These are phyloP conservation scores for Acacia confusa DNA, from an alignment of 306 rosid species.

Conservation along the genomic window DNA sequence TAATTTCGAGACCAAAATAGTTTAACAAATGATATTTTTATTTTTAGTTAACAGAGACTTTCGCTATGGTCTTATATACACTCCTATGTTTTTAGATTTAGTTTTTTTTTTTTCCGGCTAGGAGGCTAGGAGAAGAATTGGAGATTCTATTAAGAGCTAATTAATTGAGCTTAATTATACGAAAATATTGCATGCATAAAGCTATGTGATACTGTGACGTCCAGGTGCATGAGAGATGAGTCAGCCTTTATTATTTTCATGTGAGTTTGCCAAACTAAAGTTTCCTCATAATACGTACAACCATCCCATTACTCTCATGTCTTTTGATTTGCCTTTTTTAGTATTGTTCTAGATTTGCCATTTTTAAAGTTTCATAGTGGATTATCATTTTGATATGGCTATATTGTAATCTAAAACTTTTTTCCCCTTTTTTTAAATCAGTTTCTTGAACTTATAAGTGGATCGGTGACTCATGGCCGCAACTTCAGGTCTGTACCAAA, in stretches of 20 bases:
- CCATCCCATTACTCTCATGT: background rate
- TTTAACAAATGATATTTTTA: background rate
- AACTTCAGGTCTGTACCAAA: slow-evolving; percentile 23
- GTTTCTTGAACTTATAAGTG: slow-evolving; percentile 32
- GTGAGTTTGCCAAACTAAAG: background rate
- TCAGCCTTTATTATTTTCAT: slow-evolving; percentile 17
- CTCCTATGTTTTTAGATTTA: too few relatives aligned
- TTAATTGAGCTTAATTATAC: background rate
- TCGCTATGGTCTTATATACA: background rate
- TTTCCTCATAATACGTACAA: background rate
- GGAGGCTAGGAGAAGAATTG: background rate
- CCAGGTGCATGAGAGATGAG: slow-evolving; percentile 1
- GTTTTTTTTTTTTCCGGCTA: background rate
- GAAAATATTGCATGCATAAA: slow-evolving; percentile 18
- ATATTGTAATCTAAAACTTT: background rate
- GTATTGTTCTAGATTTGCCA: background rate
- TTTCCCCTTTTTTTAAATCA: background rate
- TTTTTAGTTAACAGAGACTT: too few relatives aligned
- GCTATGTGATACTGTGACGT: background rate
- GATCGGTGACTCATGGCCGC: slow-evolving; percentile 47
- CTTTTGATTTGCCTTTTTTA: slow-evolving; percentile 4
- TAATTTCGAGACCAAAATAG: background rate
- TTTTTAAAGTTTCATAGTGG: slow-evolving; percentile 12
- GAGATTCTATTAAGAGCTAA: background rate
- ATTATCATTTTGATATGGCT: slow-evolving; percentile 22